Conservation (phyloP, 192 early-diverging fungal genomes). For the Pilaira anomala region DNA sequence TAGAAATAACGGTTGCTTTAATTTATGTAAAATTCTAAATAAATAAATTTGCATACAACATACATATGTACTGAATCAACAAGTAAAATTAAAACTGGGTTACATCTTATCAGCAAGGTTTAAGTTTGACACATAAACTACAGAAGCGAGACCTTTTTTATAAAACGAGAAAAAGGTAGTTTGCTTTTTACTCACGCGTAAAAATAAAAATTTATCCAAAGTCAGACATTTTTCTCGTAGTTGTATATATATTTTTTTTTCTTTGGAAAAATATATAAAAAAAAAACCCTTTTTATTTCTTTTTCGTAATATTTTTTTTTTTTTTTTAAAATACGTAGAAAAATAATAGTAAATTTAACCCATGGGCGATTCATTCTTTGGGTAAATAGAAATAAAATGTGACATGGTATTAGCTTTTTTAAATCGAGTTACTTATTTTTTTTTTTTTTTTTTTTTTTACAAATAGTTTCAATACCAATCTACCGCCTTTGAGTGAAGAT, state of each 20-base stretch:
- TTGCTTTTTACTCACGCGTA: no score
- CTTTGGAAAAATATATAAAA: background rate
- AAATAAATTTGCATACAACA: no score
- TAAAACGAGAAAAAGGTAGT: background rate
- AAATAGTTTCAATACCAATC: slow-evolving; percentile 50
- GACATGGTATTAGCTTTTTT: no score
- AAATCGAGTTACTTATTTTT: background rate
- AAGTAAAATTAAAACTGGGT: no score
- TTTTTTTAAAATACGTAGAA: background rate
- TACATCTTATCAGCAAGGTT: no score
- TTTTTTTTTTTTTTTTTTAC: slow-evolving; percentile 1
- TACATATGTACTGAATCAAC: no score
- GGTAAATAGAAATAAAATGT: slow-evolving; percentile 5
- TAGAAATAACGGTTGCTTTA: no score
- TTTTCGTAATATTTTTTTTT: background rate
- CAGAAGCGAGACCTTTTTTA: no score
- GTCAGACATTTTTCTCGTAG: background rate
- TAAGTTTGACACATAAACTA: no score
- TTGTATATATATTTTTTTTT: background rate
- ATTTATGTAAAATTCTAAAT: no score
- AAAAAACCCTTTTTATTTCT: background rate
- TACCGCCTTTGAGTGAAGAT: slow-evolving; percentile 45
- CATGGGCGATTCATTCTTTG: slow-evolving; percentile 14
- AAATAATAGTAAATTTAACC: background rate
- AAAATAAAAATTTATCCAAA: background rate